These are phyloP conservation scores for Lipomyces yamadae DNA, from an alignment of 805 yeast genomes.

Conservation along the genomic window DNA sequence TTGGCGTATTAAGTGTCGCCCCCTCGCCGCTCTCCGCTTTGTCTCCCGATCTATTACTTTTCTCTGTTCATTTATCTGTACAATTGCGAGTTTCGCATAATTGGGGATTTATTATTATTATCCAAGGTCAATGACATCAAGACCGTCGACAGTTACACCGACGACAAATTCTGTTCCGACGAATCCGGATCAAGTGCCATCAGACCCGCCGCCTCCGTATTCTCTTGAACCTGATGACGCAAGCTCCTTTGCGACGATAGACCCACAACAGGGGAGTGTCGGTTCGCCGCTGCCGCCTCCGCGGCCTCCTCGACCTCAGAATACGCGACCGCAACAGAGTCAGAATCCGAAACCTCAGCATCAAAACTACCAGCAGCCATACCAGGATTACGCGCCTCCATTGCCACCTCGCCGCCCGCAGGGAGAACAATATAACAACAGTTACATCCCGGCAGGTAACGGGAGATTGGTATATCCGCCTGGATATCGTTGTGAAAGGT, in stretches of 20 bases:
- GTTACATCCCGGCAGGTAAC: constrained; percentile 23
- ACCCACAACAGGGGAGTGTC: background rate
- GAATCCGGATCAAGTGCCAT: background rate
- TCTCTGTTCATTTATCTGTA: background rate
- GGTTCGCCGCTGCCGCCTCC: too few relatives aligned
- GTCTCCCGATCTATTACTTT: background rate
- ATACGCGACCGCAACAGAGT: background rate
- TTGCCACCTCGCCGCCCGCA: constrained; percentile 11
- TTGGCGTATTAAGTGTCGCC: too few relatives aligned
- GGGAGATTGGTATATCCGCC: constrained; percentile 63
- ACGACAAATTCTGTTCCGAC: background rate
- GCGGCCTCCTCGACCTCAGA: constrained; percentile 6
- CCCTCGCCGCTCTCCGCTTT: too few relatives aligned
- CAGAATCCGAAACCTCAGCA: background rate
- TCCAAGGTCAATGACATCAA: background rate
- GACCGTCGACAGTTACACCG: background rate
- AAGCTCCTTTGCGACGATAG: background rate
- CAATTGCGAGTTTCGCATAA: background rate
- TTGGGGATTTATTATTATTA: background rate
- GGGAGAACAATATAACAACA: background rate
- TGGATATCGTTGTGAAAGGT: constrained; percentile 65
- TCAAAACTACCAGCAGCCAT: background rate
- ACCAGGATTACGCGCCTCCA: background rate
- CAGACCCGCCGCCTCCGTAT: constrained; percentile 7
- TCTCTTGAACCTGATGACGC: background rate